Base-by-base conservation (phyloP, 192 early-diverging fungal genomes). In the Diversispora epigaea region DNA sequence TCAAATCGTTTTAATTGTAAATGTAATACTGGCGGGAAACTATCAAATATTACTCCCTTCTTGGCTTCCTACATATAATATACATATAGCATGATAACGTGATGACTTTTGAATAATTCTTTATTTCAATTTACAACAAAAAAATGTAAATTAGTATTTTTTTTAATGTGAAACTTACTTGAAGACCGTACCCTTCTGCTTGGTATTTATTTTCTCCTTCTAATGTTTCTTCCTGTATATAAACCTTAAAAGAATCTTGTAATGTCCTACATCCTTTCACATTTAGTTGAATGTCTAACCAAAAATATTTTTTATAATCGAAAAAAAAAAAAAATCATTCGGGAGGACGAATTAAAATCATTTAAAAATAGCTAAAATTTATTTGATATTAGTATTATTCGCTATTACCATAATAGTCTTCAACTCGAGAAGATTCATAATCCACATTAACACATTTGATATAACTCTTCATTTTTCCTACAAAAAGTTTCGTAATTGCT, bases 1-100 rank as follows among this genome's bases (percentile, higher is more conserved):
- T 99, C 98, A 77, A 98, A 99, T 17, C 96, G 88, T 82, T 98
- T 98, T 76, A 99, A 83, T 78, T 98, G 98, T 65, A 99, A 80
- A 77, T 98, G 95, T 50, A 99, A 80, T 19, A 99, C 94, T 8
- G 94, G 95, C 49, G 98, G 98, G 69, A 98, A 93, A 25, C 83
- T 83, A 77, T 92, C 89, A 76, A 99, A 99, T 7, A 95, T 94
- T 44, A 98, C 95, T 39, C 98, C 96, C 81, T 98, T 98, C 70
- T 91, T 93, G 14, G 98, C 96, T 77, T 95, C 93, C 88, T 79
- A 69, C 41, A 45, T 21, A 56, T 15, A 5, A 41, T 45, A n/a
- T 3, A 44, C 22, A 71, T 56, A 25, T 52, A 11, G 17, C 44
- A 62, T 2, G 7, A 61, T 58, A 32, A 56, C 15, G 25, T 21